Base-by-base conservation (phyloP, 306 rosid species). In the Betula pendula region DNA sequence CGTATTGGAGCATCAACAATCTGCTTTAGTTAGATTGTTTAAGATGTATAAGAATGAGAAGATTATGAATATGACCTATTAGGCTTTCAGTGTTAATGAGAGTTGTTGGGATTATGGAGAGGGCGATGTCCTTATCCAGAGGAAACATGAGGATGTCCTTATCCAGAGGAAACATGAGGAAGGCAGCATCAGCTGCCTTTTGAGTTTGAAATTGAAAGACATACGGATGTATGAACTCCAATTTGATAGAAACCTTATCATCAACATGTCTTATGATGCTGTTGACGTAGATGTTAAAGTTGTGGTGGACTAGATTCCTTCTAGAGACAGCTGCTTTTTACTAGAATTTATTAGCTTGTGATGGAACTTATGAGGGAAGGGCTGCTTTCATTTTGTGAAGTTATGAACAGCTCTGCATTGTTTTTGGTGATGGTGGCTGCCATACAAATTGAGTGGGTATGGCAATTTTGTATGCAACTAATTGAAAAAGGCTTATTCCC, bases 41-140 rank as follows among this genome's bases (percentile, higher is more conserved):
- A 42, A 67, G 9, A 68, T 43, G 72, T 68, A 20, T 15, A 62
- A 31, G 31, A 68, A 68, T 43, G 72, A 62, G 72, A 68, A 68
- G 35, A 62, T 16, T 12, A 44, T 5, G 22, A 43, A 4, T 42
- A 17, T 68, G 72, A 68, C 50, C 52, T 66, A 0, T 9, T 17
- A 14, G 50, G 72, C 19, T 38, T 56, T n/a, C 42, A 11, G 20
- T 68, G 50, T 42, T 68, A 7, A 68, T 42, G 29, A 19, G 14
- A 20, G 44, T 68, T 22, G 17, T 22, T 68, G 72, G 33, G 51
- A 68, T 42, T 68, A 43, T 42, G 52, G 31, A n/a, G n/a, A n/a
- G n/a, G n/a, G n/a, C n/a, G n/a, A n/a, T n/a, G 29, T 19, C 71
- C 44, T 63, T 25, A 2, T 33, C 13, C 9, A 14, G 35, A 58